Percentiles rank a stretch among this genome's conserved stretches.
phyloP scores from a whole-genome alignment of 2,329 filamentous ascomycete species.

The Monilinia aucupariae region DNA sequence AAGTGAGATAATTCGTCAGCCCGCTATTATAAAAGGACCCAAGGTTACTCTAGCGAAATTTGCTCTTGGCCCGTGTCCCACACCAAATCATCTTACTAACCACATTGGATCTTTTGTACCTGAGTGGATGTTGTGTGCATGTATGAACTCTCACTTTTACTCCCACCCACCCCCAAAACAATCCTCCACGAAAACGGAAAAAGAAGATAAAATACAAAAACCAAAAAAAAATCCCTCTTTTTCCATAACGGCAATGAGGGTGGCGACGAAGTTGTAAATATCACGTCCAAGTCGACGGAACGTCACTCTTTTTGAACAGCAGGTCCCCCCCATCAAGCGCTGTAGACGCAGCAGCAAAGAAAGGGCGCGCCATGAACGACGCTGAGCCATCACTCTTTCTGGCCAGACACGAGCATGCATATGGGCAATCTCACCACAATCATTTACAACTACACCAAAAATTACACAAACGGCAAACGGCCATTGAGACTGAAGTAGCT shows the following conservation, averaged over 20 bases:
- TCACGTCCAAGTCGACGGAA: conserved; percentile 11
- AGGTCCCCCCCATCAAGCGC: conserved; percentile 24
- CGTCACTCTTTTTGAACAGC: conserved; percentile 15
- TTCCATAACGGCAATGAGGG: conserved; percentile 17
- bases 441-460: conserved; percentile 28
- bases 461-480: conserved; percentile 21
- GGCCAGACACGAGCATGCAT: conserved; percentile 29
- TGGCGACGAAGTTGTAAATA: conserved; percentile 14
- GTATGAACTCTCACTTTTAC: conserved; percentile 1
- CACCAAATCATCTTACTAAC: conserved; percentile 1
- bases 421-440: conserved; percentile 31
- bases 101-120: conserved; percentile 1
- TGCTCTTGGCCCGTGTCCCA: conserved; percentile 11
- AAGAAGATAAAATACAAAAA: neutral
- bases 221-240: neutral
- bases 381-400: conserved; percentile 36
- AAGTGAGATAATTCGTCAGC: conserved; percentile 11
- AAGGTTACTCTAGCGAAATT: conserved; percentile 16
- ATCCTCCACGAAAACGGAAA: neutral
- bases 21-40: conserved; percentile 1
- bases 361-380: conserved; percentile 29
- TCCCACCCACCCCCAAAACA: neutral
- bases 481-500: conserved; percentile 9
- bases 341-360: conserved; percentile 32
- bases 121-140: neutral